Evolutionary conservation across 352 stramenopile genomes (phyloP), one percentile per base, ranked within the genome.

Genomic region (Phytophthora aleatoria): DNA sequence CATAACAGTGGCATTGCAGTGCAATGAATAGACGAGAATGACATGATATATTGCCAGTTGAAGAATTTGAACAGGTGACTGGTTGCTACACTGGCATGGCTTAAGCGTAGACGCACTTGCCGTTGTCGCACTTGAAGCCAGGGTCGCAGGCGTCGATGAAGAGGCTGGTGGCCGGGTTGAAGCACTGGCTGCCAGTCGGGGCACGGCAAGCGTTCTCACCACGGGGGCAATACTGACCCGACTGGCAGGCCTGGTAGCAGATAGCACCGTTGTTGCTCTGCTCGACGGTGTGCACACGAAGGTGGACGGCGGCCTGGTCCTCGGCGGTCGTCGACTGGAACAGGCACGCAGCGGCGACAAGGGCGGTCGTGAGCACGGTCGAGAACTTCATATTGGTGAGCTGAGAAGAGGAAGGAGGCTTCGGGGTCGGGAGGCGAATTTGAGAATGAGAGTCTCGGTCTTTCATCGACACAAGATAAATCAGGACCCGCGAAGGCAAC

Each of bases 61-160:
- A 47, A 31, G 31, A 33, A 24, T 41, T 48, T 42, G 41, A 60
- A 47, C 30, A 48, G 38, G 52, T 28, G 50, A 59, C 27, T 53
- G 28, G 20, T 3, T 12, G 35, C 35, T 41, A 16, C 3, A 12
- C 5, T 26, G 28, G 16, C 50, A 39, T 66, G 13, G 36, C 41
- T 71, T 72, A 79, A 11, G 57, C 47, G 54, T 73, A 75, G 27
- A 64, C 51, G 41, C 73, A 81, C 62, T 71, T 76, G 61, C 67
- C 67, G 10, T 73, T 54, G 16, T 15, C 35, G 51, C 73, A 81
- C 54, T 61, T 66, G 61, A 77, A 80, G 27, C 66, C 70, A 9
- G 51, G 4, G 30, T 50, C 57, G 45, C 70, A 78, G 33, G 42
- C 59, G 4, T 42, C 3, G 24, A 54, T 48, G 55, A 68, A 78